Conservation (phyloP, 805 yeast genomes). For the Ogataea dorogensis region DNA sequence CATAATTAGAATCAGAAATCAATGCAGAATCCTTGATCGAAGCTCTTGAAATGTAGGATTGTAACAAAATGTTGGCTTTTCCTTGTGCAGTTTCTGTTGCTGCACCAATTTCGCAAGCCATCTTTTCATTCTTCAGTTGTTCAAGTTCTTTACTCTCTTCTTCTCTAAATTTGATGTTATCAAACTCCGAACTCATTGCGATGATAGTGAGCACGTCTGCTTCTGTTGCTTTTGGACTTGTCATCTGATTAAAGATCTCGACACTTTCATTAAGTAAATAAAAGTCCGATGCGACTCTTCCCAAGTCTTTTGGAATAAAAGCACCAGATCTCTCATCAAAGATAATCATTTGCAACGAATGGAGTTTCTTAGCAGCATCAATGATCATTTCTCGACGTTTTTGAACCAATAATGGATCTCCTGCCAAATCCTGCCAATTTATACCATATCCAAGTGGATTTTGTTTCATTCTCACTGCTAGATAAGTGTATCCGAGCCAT, state of each 20-base stretch:
- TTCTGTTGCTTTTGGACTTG: constrained; percentile 83
- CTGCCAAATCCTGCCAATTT: constrained; percentile 78
- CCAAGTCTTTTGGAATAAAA: constrained; percentile 82
- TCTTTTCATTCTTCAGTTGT: constrained; percentile 52
- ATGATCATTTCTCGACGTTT: constrained; percentile 74
- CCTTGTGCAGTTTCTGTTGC: constrained; percentile 73
- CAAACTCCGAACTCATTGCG: constrained; percentile 92
- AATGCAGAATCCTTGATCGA: constrained; percentile 74
- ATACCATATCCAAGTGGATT: constrained; percentile 93
- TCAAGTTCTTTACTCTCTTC: constrained; percentile 81
- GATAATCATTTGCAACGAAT: constrained; percentile 86
- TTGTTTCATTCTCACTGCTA: constrained; percentile 90
- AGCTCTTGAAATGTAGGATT: constrained; percentile 81
- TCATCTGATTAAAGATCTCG: constrained; percentile 83
- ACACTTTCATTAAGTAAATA: constrained; percentile 81
- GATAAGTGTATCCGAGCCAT: constrained; percentile 97
- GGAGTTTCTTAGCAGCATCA: constrained; percentile 80
- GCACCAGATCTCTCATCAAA: constrained; percentile 83
- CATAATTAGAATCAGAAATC: constrained; percentile 83
- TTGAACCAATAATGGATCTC: constrained; percentile 77
- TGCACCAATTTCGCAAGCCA: constrained; percentile 82
- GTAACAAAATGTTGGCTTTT: constrained; percentile 83
- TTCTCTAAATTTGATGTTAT: constrained; percentile 80
- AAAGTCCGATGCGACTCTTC: constrained; percentile 93
- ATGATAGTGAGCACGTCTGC: constrained; percentile 88